Conservation (phyloP, 805 yeast species). For the Suhomyces tanzawaensis region DNA sequence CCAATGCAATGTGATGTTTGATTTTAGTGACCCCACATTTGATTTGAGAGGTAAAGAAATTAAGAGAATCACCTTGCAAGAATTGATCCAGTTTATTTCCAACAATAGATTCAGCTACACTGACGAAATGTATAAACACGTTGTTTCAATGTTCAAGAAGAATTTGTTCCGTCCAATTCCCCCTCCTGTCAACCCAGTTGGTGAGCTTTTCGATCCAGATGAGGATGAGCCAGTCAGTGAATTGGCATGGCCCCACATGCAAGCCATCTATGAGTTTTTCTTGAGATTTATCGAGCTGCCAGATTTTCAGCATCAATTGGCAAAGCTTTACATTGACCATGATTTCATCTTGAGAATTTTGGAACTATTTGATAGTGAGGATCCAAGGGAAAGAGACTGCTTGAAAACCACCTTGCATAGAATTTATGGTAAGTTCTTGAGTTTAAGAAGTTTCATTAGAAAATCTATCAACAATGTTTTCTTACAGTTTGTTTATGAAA, state of each 20-base stretch:
- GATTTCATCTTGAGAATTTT: conserved; percentile 75
- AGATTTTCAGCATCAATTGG: conserved; percentile 88
- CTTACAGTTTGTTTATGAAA: conserved; percentile 89
- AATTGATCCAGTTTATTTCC: conserved; percentile 82
- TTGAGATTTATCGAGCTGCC: conserved; percentile 90
- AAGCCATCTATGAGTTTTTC: conserved; percentile 90
- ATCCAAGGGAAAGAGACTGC: conserved; percentile 93
- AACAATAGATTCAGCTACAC: conserved; percentile 81
- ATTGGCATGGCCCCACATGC: conserved; percentile 99
- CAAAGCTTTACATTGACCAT: conserved; percentile 92
- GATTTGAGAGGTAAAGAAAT: conserved; percentile 92
- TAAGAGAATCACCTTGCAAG: conserved; percentile 82
- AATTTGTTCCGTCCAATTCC: conserved; percentile 95
- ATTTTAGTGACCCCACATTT: conserved; percentile 88
- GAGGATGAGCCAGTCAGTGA: conserved; percentile 98
- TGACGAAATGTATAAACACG: conserved; percentile 85
- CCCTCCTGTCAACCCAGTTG: conserved; percentile 96
- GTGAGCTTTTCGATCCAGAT: conserved; percentile 95
- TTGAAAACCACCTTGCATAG: conserved; percentile 93
- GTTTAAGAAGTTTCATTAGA: conserved; percentile 85
- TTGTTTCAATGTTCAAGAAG: conserved; percentile 82
- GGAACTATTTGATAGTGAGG: conserved; percentile 93
- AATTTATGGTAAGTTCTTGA: conserved; percentile 91
- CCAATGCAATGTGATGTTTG: conserved; percentile 93
- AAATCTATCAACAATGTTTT: conserved; percentile 90